Base-by-base conservation (phyloP, 768 basidiomycete species). In the Rubroboletus satanas region DNA sequence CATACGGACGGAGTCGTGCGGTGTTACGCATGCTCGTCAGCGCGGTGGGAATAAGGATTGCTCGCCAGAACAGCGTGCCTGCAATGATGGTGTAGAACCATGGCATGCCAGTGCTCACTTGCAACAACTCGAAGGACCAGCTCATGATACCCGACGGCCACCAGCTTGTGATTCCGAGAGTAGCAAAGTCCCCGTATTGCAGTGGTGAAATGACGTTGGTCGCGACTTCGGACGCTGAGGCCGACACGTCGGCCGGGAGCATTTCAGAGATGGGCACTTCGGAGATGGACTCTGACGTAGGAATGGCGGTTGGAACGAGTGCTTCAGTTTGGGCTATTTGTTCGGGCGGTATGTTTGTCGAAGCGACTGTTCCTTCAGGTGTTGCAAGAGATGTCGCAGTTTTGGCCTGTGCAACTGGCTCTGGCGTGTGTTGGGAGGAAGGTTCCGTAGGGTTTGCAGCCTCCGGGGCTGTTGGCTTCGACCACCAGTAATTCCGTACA, bases 81-180 rank as follows among this genome's bases (percentile, higher is more conserved):
- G 72, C 74, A 42, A 92, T 71, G 70, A 94, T 89, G 45, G 90
- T 87, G 77, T 84, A 83, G 74, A 89, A 89, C 91, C 93, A 94
- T 0, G 88, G 85, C 55, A 93, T 71, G 36, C 84, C 85, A 0
- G 83, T 82, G 45, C 76, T 70, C 48, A 91, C 84, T 58, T 92
- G 83, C 50, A 90, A 68, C 45, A 83, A 58, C 68, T 93, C 90
- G 46, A 89, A 74, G 17, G 81, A 73, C 79, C 80, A 83, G 41
- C 80, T 77, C 18, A 83, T 73, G 33, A 87, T 59, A 0, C 87
- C 88, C 0, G 83, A 79, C 3, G 89, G 90, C 45, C 79, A 88
- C 81, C 83, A 88, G 17, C 75, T 67, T 15, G 77, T 72, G 3
- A 92, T 72, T 3, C 87, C 90, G 37, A 90, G 76, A 5, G 82